These are phyloP conservation scores for Picea abies DNA, from an alignment of 83 land plant genomes.

Conservation along the genomic window DNA sequence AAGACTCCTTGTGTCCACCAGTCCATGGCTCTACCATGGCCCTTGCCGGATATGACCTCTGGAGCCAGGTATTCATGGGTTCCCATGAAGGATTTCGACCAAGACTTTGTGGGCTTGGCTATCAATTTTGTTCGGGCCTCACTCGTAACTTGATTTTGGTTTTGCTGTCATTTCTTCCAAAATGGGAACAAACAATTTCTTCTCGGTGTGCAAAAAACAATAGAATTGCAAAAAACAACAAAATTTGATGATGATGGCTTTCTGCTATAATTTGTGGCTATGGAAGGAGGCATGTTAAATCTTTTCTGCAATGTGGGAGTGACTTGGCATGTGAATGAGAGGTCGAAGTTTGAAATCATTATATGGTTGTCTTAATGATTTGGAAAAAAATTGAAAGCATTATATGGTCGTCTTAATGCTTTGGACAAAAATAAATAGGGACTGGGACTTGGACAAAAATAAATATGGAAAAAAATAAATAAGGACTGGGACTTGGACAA, in stretches of 20 bases:
- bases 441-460: no score
- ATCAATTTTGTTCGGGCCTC: conserved; percentile 16
- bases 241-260: not conserved
- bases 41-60: conserved; percentile 34
- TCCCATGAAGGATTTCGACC: conserved; percentile 17
- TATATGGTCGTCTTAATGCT: no score
- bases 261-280: not conserved
- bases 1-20: conserved; percentile 60
- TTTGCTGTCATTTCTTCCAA: not conserved
- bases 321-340: not conserved
- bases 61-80: conserved; percentile 54
- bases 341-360: not conserved
- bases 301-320: not conserved
- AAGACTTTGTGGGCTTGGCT: conserved; percentile 29
- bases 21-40: conserved; percentile 11
- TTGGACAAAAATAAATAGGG: no score
- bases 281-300: not conserved
- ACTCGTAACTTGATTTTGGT: not conserved
- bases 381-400: no score
- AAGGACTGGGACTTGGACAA: no score
- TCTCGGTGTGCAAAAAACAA: not conserved
- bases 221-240: not conserved
- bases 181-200: not conserved
- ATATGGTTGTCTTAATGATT: not conserved
- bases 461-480: no score